Conservation (phyloP, 75 land plant species). For the Pinus albicaulis region DNA sequence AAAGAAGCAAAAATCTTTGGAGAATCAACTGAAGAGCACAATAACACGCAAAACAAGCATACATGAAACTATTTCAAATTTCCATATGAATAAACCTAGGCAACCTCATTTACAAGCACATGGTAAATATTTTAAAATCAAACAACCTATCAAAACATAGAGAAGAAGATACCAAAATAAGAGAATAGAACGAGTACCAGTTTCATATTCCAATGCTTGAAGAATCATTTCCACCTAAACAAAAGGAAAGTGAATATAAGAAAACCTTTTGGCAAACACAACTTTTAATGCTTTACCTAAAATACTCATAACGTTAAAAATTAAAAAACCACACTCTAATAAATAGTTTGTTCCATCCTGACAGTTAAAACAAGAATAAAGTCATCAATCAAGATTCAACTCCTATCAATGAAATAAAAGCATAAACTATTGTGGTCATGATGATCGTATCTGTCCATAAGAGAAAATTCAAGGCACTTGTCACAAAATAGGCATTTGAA, state of each 20-base stretch:
- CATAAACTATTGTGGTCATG: too few species aligned
- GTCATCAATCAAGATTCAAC: not conserved
- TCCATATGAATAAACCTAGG: not conserved
- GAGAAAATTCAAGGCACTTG: too few species aligned
- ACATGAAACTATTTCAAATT: not conserved
- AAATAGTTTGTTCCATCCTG: not conserved
- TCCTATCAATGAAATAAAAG: too few species aligned
- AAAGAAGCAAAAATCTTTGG: too few species aligned
- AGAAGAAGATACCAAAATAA: not conserved
- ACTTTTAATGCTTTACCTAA: not conserved
- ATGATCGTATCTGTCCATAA: too few species aligned
- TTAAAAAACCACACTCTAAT: not conserved
- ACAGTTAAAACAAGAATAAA: not conserved
- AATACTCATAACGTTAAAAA: not conserved
- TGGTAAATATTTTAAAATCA: not conserved
- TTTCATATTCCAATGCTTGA: conserved; percentile 92
- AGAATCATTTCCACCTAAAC: conserved; percentile 91
- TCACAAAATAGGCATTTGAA: too few species aligned
- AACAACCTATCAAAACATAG: not conserved
- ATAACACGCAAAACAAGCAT: too few species aligned
- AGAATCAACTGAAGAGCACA: too few species aligned
- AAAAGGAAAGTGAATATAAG: not conserved
- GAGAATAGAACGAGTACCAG: conserved; percentile 32
- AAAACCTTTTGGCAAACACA: not conserved
- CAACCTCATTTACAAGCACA: not conserved